Percentiles rank a stretch among this genome's conserved stretches.
Conservation (phyloP, 768 basidiomycete genomes). For the Macrocybe gigantea region DNA sequence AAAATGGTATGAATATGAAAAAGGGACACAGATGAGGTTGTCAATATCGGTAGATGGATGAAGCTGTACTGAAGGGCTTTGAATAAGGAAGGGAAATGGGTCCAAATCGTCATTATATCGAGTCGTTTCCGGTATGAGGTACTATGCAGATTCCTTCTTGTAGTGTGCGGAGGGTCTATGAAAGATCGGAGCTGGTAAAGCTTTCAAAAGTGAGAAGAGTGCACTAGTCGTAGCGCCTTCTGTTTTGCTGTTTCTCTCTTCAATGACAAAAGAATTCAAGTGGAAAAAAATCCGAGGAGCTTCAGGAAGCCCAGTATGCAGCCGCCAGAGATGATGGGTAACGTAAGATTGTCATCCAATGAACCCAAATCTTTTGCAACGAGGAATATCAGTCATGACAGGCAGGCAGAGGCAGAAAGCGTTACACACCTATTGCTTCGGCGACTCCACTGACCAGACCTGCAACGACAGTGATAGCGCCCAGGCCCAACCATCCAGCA, state of each 20-base stretch:
- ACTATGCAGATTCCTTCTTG: too few relatives aligned
- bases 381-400: slow-evolving; percentile 4
- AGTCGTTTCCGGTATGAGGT: too few relatives aligned
- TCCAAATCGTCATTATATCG: too few relatives aligned
- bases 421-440: slow-evolving; percentile 76
- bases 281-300: slow-evolving; percentile 18
- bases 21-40: too few relatives aligned
- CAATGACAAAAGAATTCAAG: background rate
- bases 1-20: too few relatives aligned
- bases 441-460: slow-evolving; percentile 80
- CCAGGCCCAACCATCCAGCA: slow-evolving; percentile 45
- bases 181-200: background rate
- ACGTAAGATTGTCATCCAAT: slow-evolving; percentile 84
- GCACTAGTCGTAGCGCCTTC: background rate
- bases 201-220: background rate
- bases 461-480: slow-evolving; percentile 52
- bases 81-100: too few relatives aligned
- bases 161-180: too few relatives aligned
- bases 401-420: slow-evolving; percentile 10
- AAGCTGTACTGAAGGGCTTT: too few relatives aligned
- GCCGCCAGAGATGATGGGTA: slow-evolving; percentile 84
- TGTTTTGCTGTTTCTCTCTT: too few relatives aligned
- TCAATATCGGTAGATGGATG: too few relatives aligned
- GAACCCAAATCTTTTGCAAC: slow-evolving; percentile 63
- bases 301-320: slow-evolving; percentile 40